Evolutionary conservation across 2,329 filamentous ascomycete species (phyloP).

Genomic region (Blastomyces parvus): DNA sequence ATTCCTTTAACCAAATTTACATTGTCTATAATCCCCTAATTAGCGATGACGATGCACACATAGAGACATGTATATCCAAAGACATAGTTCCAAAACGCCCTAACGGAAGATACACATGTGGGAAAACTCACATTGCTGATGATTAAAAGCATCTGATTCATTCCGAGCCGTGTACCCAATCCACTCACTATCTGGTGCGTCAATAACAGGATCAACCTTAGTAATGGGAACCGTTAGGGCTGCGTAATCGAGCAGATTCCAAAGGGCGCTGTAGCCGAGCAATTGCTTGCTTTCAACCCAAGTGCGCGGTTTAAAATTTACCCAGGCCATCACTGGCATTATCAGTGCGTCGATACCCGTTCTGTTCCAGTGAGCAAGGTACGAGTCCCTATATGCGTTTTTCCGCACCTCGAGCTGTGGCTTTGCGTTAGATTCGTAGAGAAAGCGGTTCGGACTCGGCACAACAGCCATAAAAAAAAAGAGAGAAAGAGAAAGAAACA

Average conservation of each 20-base stretch:
- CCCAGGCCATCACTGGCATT: slow-evolving; percentile 27
- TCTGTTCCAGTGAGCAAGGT: slow-evolving; percentile 25
- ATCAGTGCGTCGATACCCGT: slow-evolving; percentile 27
- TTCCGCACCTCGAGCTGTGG: slow-evolving; percentile 23
- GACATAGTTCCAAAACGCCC: background rate
- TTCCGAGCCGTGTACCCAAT: slow-evolving; percentile 26
- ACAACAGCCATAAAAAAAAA: background rate
- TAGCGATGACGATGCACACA: background rate
- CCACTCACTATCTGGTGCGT: slow-evolving; percentile 22
- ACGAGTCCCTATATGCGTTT: slow-evolving; percentile 22
- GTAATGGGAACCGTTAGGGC: slow-evolving; percentile 46
- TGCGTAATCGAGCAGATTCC: slow-evolving; percentile 54
- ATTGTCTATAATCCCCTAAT: slow-evolving; percentile 20
- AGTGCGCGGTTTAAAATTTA: slow-evolving; percentile 24
- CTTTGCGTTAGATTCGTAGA: background rate
- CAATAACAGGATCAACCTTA: slow-evolving; percentile 17
- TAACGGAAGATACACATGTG: background rate
- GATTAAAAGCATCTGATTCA: slow-evolving; percentile 26
- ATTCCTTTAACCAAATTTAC: slow-evolving; percentile 26
- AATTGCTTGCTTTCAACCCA: slow-evolving; percentile 29
- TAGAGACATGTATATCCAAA: background rate
- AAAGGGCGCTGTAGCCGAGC: slow-evolving; percentile 51
- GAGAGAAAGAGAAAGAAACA: background rate
- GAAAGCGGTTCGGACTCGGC: background rate
- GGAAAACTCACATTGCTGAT: slow-evolving; percentile 23